Base-by-base conservation (phyloP, 2,329 filamentous ascomycete species). In the Gyromitra esculenta region DNA sequence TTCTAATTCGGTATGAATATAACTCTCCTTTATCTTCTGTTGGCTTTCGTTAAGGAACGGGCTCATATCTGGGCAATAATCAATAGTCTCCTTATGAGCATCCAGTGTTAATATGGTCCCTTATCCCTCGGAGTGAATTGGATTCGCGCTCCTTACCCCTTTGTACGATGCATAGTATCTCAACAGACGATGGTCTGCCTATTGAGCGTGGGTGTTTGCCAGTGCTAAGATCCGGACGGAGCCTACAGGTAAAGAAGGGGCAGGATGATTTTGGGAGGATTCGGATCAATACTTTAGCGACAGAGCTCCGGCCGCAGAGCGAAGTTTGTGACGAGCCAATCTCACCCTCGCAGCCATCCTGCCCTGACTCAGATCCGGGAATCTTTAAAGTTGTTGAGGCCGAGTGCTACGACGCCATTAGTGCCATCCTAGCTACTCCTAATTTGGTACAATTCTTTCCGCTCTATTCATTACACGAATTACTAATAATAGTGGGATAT, bases 1-100 rank as follows among this genome's bases (percentile, higher is more conserved):
- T 31, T 8, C 45, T 62, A n/a, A 43, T 48, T 66, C 35, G 45
- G 62, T 73, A 45, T 60, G 62, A 57, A 57, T 18, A 45, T 35
- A 45, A 41, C 15, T 31, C 35, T 31, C 60, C 18, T 59, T 37
- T 21, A 37, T 56, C 31, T 48, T 48, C 35, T 15, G 11, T 7
- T 18, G 31, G 13, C 37, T 65, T 18, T 18, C n/a, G 5, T 9
- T 8, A 60, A 31, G 15, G 7, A 31, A 45, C 13, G 15, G 11
- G 13, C 21, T 45, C 21, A 63, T 4, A 63, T 45, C 48, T 63
- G 21, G 13, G 41, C 3, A 13, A 63, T 48, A 4, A 48, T 25
- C 9, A 56, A 13, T 25, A 35, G 52, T 48, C 21, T 21, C 1
- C 41, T 7, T 6, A 48, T 56, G 18, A 35, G 25, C 43, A 43